Percentiles rank a stretch among this genome's conserved stretches.
Evolutionary conservation across 2,329 filamentous ascomycete genomes (phyloP).

Genomic region (Didymella keratinophila): DNA sequence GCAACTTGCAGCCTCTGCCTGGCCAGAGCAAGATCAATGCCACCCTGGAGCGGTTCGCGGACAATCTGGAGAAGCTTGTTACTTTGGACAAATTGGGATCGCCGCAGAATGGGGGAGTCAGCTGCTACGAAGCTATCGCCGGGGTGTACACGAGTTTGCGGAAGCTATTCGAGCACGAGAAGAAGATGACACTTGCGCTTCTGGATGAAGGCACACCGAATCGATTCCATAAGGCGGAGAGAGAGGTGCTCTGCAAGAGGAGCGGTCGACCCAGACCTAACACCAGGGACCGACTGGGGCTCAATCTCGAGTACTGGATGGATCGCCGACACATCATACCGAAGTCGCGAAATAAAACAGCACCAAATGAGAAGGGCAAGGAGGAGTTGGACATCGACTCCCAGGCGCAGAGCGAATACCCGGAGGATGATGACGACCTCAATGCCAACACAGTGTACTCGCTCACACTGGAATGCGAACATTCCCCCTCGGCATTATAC

Average conservation of each 20-base stretch:
- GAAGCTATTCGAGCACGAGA: conserved; percentile 75
- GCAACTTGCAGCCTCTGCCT: conserved; percentile 68
- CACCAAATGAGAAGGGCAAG: conserved; percentile 49
- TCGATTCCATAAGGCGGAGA: conserved; percentile 58
- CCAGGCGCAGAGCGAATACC: conserved; percentile 24
- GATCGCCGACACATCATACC: conserved; percentile 61
- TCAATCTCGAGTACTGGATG: conserved; percentile 82
- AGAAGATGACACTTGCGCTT: conserved; percentile 53
- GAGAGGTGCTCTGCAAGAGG: conserved; percentile 71
- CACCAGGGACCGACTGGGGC: conserved; percentile 69
- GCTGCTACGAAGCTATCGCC: conserved; percentile 78
- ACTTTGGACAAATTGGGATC: conserved; percentile 75
- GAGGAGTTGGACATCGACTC: conserved; percentile 48
- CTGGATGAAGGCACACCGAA: conserved; percentile 49
- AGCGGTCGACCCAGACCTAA: conserved; percentile 78
- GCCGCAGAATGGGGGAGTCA: conserved; percentile 64
- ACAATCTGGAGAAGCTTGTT: conserved; percentile 74
- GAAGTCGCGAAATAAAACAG: conserved; percentile 30
- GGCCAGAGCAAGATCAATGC: conserved; percentile 73
- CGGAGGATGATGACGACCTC: conserved; percentile 49
- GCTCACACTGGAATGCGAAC: conserved; percentile 71
- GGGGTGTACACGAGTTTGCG: conserved; percentile 75
- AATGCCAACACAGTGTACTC: conserved; percentile 66
- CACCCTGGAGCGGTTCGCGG: conserved; percentile 72
- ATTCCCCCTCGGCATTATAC: conserved; percentile 56